A percentile compares a stretch with the other conserved stretches of the same genome.
Evolutionary conservation across 441 rosid species (phyloP).

Genomic region (Dalechampia spathulata): DNA sequence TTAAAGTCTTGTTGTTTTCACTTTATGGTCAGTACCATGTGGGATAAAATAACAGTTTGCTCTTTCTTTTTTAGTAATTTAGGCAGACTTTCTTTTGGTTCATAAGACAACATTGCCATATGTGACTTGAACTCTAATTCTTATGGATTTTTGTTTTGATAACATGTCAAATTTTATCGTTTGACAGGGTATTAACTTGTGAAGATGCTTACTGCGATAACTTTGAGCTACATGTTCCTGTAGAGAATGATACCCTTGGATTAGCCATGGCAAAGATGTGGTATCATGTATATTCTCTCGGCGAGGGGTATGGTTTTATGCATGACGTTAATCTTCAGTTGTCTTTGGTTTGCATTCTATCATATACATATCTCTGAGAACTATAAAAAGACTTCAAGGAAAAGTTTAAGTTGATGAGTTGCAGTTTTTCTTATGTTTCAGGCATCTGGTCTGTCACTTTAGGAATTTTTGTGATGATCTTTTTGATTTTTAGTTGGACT

Average conservation of each 20-base stretch:
- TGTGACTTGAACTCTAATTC: no score
- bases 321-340: slow-evolving; percentile 6
- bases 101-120: no score
- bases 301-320: slow-evolving; percentile 71
- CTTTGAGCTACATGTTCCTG: slow-evolving; percentile 31
- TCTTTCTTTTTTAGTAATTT: no score
- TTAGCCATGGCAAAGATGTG: slow-evolving; percentile 89
- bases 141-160: not conserved
- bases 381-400: no score
- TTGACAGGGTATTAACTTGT: slow-evolving; percentile 79
- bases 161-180: slow-evolving; percentile 5
- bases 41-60: no score
- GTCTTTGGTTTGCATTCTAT: not conserved
- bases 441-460: not conserved
- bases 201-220: slow-evolving; percentile 73
- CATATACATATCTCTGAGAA: no score
- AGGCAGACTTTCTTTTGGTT: no score
- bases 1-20: no score
- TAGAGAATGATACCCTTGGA: slow-evolving; percentile 47
- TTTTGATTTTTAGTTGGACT: slow-evolving; percentile 5
- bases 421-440: no score
- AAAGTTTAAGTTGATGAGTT: no score
- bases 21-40: no score
- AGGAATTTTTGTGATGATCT: not conserved
- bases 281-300: slow-evolving; percentile 71